Percentiles rank a stretch among this genome's conserved stretches.
Evolutionary conservation across 352 stramenopile genomes (phyloP).

Genomic region (Pilasporangium apinafurcum): DNA sequence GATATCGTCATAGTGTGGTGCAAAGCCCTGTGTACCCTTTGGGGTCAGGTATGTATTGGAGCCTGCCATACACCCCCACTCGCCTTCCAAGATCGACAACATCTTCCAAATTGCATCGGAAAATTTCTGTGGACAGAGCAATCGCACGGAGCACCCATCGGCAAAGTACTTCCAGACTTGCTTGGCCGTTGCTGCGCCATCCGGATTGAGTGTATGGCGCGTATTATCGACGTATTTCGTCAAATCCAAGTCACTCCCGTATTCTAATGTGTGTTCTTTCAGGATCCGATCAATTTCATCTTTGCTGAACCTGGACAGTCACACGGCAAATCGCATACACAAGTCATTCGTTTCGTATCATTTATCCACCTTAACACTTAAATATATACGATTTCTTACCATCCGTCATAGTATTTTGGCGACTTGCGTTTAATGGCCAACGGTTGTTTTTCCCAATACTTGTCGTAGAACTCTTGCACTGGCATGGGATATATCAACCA

Average conservation of each 20-base stretch:
- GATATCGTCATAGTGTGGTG: slow-evolving; percentile 97
- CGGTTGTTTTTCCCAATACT: slow-evolving; percentile 92
- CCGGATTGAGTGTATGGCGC: slow-evolving; percentile 62
- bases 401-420: slow-evolving; percentile 70
- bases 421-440: slow-evolving; percentile 77
- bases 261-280: slow-evolving; percentile 69
- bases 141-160: slow-evolving; percentile 85
- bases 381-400: slow-evolving; percentile 15
- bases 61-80: slow-evolving; percentile 93
- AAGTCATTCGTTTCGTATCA: no score
- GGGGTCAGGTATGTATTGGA: slow-evolving; percentile 94
- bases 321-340: no score
- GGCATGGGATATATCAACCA: slow-evolving; percentile 85
- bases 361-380: no score
- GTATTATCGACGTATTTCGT: slow-evolving; percentile 86
- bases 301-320: slow-evolving; percentile 50
- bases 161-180: slow-evolving; percentile 78
- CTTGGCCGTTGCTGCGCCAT: slow-evolving; percentile 43
- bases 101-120: slow-evolving; percentile 81
- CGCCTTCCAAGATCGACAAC: slow-evolving; percentile 89
- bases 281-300: slow-evolving; percentile 69
- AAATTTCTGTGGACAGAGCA: slow-evolving; percentile 94
- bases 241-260: slow-evolving; percentile 79
- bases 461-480: slow-evolving; percentile 86
- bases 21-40: slow-evolving; percentile 91